Base-by-base conservation (phyloP, 2,329 filamentous ascomycete genomes). In the Pseudopyrenochaeta lycopersici region DNA sequence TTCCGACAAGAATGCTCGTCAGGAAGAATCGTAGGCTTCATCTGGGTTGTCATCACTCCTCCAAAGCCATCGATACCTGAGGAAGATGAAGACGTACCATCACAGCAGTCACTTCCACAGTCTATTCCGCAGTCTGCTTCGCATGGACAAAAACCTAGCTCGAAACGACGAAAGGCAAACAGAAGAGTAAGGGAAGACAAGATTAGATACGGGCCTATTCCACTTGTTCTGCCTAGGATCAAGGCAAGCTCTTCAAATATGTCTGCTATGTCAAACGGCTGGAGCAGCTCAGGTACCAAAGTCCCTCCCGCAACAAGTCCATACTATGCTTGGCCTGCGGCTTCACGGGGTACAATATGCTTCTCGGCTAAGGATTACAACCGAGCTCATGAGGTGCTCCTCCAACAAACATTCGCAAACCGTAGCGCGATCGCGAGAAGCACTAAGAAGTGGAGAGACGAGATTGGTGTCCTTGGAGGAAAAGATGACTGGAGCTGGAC, bases 1-100 rank as follows among this genome's bases (percentile, higher is more conserved):
- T 98, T 91, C 71, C 84, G 95, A 51, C 95, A 98, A 73, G 95
- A 99, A 71, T 99, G 95, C 70, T 97, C 93, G 0, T 91, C 92
- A 30, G 96, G 95, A 0, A 84, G 93, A 15, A 83, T 97, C 69
- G 96, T 97, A 0, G 96, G 96, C 0, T 99, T 99, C 64, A 83
- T 98, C 21, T 99, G 96, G 94, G 79, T 97, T 21, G 88, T 97
- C 0, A 90, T 97, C 41, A 84, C 82, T 61, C 89, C 92, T 30
- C 82, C 86, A 0, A 74, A 78, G 5, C 58, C 64, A 14, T 65
- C 67, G 1, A 71, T 74, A 43, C 62, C 63, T 2, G 71, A 73
- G 42, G 68, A 74, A 52, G 67, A 70, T 7, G 67, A 68, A 23
- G 58, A 60, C n/a, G 52, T 61, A 17, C 51, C 60, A 18, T 73